Base-by-base conservation (phyloP, 768 basidiomycete genomes). In the Xerocomellus intermedius region DNA sequence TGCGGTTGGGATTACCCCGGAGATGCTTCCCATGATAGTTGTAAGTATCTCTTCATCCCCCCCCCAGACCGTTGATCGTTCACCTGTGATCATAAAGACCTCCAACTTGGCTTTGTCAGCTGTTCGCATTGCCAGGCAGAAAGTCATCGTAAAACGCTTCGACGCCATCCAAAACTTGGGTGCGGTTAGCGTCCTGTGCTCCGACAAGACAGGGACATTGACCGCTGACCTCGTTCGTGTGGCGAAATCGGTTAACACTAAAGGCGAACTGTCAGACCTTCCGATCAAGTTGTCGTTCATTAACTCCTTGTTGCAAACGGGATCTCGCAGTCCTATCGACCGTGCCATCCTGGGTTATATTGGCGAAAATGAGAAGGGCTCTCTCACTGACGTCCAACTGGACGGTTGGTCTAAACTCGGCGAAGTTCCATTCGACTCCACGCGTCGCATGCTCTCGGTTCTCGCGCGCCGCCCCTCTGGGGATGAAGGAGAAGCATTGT, bases 141-240 rank as follows among this genome's bases (percentile, higher is more conserved):
- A 85, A 57, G 85, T 85, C 33, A 79, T 87, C 52, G 82, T 85
- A 16, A 76, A 83, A 33, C 78, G 82, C 50, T 77, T 87, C 57
- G 83, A 85, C 58, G 83, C 84, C 14, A 74, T 86, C 57, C 84
- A 86, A 63, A 82, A 79, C 47, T 64, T 87, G 38, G 82, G 83
- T 12, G 81, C 78, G 9, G 82, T 86, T 26, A 73, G 70, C 50
- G 63, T 77, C 46, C 64, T 78, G 49, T 86, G 84, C 64, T 83
- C 82, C 22, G 85, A 87, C 67, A 86, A 86, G 67, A 87, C 85
- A 1, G 85, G 85, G 24, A 87, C 85, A 16, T 65, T 82, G 30
- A 82, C 81, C 9, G 68, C 65, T 37, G 69, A 70, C 55, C 60
- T 61, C 19, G 69, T 72, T 69, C 77, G 79, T 50, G 72, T 51